These are phyloP conservation scores for Microcos paniculata DNA, from an alignment of 345 rosid species.

Conservation along the genomic window DNA sequence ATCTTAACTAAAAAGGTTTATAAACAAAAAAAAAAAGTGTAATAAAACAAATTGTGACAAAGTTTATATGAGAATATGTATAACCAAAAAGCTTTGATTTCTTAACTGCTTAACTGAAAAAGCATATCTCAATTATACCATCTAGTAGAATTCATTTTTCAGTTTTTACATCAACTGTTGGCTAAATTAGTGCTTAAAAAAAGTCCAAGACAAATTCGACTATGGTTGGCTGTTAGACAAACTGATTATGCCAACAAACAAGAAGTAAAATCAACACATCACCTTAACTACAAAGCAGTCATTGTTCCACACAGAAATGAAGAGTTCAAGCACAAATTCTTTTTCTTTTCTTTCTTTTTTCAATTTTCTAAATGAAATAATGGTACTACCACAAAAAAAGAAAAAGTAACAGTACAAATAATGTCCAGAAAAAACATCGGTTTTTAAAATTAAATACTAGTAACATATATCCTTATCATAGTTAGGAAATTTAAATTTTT, in stretches of 20 bases:
- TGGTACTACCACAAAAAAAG: no score
- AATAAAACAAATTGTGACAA: neutral
- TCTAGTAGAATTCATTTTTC: neutral
- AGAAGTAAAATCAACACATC: neutral
- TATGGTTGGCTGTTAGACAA: no score
- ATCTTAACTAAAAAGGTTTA: neutral
- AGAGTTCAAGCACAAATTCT: no score
- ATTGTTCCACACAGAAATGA: neutral
- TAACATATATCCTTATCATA: no score
- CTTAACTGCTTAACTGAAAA: neutral
- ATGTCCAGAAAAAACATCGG: no score
- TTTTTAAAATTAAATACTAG: no score
- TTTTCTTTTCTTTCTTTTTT: no score
- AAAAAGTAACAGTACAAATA: no score
- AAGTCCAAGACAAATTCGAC: no score
- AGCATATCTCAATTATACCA: neutral
- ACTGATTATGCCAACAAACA: neutral
- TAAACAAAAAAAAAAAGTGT: neutral
- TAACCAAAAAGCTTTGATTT: neutral
- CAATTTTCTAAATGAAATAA: no score
- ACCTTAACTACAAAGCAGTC: neutral
- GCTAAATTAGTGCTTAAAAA: neutral
- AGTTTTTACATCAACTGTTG: neutral
- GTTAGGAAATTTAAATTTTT: no score
- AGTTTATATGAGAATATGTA: no score